These are phyloP conservation scores for Podochytrium sp. DNA, from an alignment of 192 early-diverging fungal species.

Conservation along the genomic window DNA sequence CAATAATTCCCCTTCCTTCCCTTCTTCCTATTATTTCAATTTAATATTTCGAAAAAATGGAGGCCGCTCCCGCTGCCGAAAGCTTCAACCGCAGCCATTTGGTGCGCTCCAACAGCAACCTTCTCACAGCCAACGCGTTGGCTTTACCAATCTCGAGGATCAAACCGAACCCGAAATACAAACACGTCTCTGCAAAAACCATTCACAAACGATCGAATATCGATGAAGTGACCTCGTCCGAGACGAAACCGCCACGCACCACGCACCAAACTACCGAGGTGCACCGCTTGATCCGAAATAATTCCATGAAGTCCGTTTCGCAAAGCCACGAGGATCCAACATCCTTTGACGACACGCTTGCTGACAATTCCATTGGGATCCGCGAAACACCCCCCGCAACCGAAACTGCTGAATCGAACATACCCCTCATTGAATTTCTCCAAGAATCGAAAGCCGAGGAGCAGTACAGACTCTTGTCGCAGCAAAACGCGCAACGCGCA, in stretches of 20 bases:
- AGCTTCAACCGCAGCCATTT: neutral
- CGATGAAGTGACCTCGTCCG: too few relatives aligned
- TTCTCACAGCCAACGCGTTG: neutral
- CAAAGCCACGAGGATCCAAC: too few relatives aligned
- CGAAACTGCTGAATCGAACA: too few relatives aligned
- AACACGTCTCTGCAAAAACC: neutral
- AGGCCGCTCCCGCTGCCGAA: neutral
- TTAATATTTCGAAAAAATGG: neutral
- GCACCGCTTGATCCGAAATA: too few relatives aligned
- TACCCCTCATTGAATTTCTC: too few relatives aligned
- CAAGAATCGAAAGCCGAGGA: slow-evolving; percentile 1
- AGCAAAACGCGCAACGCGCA: neutral
- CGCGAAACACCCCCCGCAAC: too few relatives aligned
- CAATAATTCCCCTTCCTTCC: neutral
- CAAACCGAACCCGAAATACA: neutral
- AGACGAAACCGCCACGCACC: too few relatives aligned
- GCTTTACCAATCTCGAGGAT: neutral
- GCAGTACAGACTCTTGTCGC: neutral
- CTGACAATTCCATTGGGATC: too few relatives aligned
- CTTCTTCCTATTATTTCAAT: neutral
- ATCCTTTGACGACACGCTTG: too few relatives aligned
- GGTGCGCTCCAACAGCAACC: neutral
- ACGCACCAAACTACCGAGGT: too few relatives aligned
- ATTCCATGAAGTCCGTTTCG: too few relatives aligned
- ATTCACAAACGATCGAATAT: neutral